Conservation (phyloP, 805 yeast species). For the Ogataea naganishii region DNA sequence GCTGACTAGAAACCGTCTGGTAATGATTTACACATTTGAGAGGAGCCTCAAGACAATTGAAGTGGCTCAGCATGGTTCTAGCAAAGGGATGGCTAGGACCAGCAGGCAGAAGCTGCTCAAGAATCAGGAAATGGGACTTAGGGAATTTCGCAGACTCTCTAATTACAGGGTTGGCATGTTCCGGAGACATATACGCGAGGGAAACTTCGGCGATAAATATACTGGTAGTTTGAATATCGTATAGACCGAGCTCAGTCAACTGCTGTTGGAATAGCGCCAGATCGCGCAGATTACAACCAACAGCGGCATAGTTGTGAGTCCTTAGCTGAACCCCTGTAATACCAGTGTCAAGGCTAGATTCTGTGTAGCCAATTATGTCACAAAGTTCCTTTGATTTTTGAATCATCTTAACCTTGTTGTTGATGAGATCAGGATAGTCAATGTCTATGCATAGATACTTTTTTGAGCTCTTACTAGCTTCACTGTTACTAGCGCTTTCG, state of each 20-base stretch:
- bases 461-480: constrained; percentile 2
- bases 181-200: constrained; percentile 67
- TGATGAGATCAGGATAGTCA: constrained; percentile 65
- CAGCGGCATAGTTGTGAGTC: constrained; percentile 41
- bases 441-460: constrained; percentile 51
- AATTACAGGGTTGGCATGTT: constrained; percentile 56
- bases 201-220: constrained; percentile 79
- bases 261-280: constrained; percentile 26
- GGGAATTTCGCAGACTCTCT: constrained; percentile 33
- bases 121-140: constrained; percentile 49
- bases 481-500: too few species aligned
- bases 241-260: constrained; percentile 18
- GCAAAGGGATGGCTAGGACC: constrained; percentile 62
- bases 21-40: constrained; percentile 54
- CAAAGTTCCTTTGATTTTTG: constrained; percentile 35
- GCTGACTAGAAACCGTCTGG: constrained; percentile 42
- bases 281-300: constrained; percentile 63
- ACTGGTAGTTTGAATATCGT: constrained; percentile 25
- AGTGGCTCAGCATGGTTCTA: constrained; percentile 66
- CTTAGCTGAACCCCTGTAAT: constrained; percentile 21
- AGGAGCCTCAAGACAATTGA: constrained; percentile 57
- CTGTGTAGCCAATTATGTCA: constrained; percentile 33
- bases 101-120: constrained; percentile 67
- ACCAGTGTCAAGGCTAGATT: neutral
- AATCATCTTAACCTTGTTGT: constrained; percentile 47